Evolutionary conservation across 345 rosid species (phyloP), one percentile per base, ranked within the genome.

Genomic region (Conringia planisiliqua): DNA sequence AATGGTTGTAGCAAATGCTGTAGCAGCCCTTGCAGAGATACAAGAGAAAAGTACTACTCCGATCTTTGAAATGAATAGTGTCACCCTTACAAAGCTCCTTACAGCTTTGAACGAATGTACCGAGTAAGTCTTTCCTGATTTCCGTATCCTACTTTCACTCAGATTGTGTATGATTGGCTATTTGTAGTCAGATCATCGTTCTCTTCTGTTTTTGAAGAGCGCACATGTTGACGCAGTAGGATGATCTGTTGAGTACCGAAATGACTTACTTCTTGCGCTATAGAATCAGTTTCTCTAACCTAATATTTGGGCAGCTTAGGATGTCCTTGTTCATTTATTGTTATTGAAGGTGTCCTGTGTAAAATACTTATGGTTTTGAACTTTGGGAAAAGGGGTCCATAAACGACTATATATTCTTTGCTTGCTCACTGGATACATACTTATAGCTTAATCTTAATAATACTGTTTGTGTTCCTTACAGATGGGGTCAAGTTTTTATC

Each of bases 401-500:
- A 3, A 65, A 55, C 3, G 30, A 36, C 13, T 47, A 59, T 12
- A 3, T 57, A 46, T 63, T 32, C 71, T 52, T 52, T 57, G 59
- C 48, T n/a, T 73, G 33, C 51, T 26, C 1, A 10, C 5, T 39
- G 27, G 42, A 68, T 22, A 9, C 43, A 58, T 29, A 48, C 38
- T 26, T 47, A 36, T 46, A 22, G 7, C 18, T 27, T 20, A 39
- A 6, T 10, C 27, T 39, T 68, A 51, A 36, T 46, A 36, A 56
- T 16, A 10, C 10, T 54, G 8, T 36, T 16, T 50, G 14, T 48
- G 35, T 33, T 68, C 27, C 39, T 68, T 61, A 52, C 79, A 93
- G 98, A 85, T 94, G 98, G 98, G 98, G 97, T 70, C 98, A 94
- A 86, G 97, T 94, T 61, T 91, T 94, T 84, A 91, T 94, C 75